These are phyloP conservation scores for Rosa lucieae DNA, from an alignment of 306 rosid genomes.

Conservation along the genomic window DNA sequence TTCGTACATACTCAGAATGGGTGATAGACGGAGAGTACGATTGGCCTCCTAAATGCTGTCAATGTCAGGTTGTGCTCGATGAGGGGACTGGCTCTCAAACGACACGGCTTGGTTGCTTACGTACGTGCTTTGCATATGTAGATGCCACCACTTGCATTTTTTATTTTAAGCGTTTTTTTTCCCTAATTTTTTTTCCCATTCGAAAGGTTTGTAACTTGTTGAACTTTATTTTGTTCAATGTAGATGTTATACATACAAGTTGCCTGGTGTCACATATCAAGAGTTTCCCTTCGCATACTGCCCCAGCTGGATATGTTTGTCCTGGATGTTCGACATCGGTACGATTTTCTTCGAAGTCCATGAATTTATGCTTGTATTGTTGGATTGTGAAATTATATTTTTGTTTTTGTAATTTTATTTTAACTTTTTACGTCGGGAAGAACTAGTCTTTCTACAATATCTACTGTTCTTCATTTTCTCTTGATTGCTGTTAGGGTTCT, in stretches of 20 bases:
- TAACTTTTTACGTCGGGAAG: not conserved
- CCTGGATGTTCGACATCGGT: slow-evolving; percentile 90
- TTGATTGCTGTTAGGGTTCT: not conserved
- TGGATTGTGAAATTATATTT: not conserved
- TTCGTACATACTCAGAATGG: slow-evolving; percentile 97
- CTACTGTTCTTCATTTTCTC: not conserved
- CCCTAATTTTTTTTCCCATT: not conserved
- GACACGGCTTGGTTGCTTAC: slow-evolving; percentile 96
- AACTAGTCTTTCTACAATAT: not conserved
- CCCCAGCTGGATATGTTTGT: slow-evolving; percentile 97
- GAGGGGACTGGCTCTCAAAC: slow-evolving; percentile 68
- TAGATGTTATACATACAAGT: slow-evolving; percentile 88
- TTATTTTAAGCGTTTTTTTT: not conserved
- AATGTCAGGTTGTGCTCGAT: slow-evolving; percentile 67
- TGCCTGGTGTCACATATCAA: slow-evolving; percentile 90
- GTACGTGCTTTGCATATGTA: slow-evolving; percentile 58
- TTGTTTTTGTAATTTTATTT: not conserved
- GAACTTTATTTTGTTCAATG: slow-evolving; percentile 27
- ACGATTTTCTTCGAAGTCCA: slow-evolving; percentile 29
- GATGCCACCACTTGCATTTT: slow-evolving; percentile 16
- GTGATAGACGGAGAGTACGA: slow-evolving; percentile 95
- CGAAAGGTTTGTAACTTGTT: slow-evolving; percentile 11
- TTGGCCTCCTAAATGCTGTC: slow-evolving; percentile 96
- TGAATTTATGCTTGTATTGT: not conserved
- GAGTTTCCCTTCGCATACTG: slow-evolving; percentile 91